These are phyloP conservation scores for Rhizopus stolonifer DNA, from an alignment of 371 early-diverging fungal genomes.

Conservation along the genomic window DNA sequence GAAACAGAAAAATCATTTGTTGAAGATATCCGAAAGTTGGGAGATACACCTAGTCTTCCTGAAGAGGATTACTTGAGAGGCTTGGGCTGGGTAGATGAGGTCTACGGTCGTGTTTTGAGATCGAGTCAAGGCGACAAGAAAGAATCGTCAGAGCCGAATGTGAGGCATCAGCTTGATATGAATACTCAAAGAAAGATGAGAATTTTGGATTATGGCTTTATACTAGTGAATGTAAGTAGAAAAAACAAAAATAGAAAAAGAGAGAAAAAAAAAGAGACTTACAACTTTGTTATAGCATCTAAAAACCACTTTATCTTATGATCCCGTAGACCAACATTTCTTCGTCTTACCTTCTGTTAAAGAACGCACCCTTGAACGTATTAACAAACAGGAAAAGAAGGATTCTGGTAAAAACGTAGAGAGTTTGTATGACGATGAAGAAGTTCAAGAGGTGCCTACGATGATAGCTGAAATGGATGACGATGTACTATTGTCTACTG, in stretches of 20 bases:
- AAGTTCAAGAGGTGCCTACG: background rate
- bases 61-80: slow-evolving; percentile 46
- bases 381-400: background rate
- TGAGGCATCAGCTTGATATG: background rate
- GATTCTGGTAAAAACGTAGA: background rate
- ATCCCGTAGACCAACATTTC: slow-evolving; percentile 41
- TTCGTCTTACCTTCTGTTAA: slow-evolving; percentile 14
- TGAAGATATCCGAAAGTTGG: slow-evolving; percentile 17
- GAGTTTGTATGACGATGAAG: slow-evolving; percentile 1
- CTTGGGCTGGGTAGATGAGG: slow-evolving; percentile 50
- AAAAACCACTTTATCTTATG: slow-evolving; percentile 30
- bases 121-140: background rate
- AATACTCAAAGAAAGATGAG: slow-evolving; percentile 29
- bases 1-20: slow-evolving; percentile 29
- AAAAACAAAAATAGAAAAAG: no score
- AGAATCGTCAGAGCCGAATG: background rate
- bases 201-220: slow-evolving; percentile 44
- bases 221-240: slow-evolving; percentile 52
- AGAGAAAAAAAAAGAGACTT: background rate
- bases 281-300: slow-evolving; percentile 26
- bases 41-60: slow-evolving; percentile 34
- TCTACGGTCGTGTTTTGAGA: slow-evolving; percentile 30
- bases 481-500: slow-evolving; percentile 36
- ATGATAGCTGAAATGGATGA: slow-evolving; percentile 42
- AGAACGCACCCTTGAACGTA: background rate